Percentiles rank a stretch among this genome's conserved stretches.
These are phyloP conservation scores for Ilyonectria destructans DNA, from an alignment of 2,329 filamentous ascomycete genomes.

Conservation along the genomic window DNA sequence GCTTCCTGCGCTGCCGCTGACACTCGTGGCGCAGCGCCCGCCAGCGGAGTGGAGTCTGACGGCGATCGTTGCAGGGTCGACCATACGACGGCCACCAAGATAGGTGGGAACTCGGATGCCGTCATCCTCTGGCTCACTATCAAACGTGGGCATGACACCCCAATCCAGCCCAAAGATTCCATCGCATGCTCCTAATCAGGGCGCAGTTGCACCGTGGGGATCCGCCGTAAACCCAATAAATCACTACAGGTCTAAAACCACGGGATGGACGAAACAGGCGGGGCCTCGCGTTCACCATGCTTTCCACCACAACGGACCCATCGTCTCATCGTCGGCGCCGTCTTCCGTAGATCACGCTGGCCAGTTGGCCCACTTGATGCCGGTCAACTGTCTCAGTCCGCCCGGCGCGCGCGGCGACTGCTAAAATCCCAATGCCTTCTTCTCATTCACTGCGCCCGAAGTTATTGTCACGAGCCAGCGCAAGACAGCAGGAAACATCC, in stretches of 20 bases:
- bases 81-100: conserved; percentile 5
- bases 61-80: conserved; percentile 29
- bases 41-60: conserved; percentile 37
- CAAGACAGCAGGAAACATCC: conserved; percentile 8
- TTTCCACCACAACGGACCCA: background rate
- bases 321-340: conserved; percentile 14
- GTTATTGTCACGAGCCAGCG: conserved; percentile 8
- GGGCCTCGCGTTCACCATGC: background rate
- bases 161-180: background rate
- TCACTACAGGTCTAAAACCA: background rate
- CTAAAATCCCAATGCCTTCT: conserved; percentile 16
- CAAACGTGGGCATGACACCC: background rate
- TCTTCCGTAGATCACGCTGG: conserved; percentile 22
- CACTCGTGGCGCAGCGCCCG: conserved; percentile 45
- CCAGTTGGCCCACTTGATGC: conserved; percentile 22
- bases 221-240: background rate
- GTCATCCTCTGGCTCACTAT: conserved; percentile 4
- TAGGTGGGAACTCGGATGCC: background rate
- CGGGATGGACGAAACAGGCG: conserved; percentile 22
- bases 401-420: conserved; percentile 23
- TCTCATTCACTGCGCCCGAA: background rate
- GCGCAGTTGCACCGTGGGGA: background rate
- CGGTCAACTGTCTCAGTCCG: conserved; percentile 32
- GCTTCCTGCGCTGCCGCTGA: conserved; percentile 32
- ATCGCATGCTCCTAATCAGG: conserved; percentile 5